phyloP scores from a whole-genome alignment of 495 filamentous ascomycete species.

The Patellaria atrata region DNA sequence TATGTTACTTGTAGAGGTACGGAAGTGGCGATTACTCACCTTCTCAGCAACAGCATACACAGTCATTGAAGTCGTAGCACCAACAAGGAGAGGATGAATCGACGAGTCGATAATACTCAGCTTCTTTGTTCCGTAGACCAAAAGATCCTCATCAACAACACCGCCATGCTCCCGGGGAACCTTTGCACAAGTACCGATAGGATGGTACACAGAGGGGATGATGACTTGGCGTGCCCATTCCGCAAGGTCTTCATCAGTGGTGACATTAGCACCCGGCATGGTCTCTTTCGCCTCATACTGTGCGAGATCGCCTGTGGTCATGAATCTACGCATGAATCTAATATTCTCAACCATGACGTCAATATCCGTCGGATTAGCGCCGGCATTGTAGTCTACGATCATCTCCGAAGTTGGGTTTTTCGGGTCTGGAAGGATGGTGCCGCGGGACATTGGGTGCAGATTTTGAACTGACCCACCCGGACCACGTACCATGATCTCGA shows the following conservation, averaged over 20 bases:
- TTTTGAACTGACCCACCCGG: neutral
- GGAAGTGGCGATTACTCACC: too few relatives aligned
- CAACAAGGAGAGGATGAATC: conserved; percentile 14
- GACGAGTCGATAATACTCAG: conserved; percentile 14
- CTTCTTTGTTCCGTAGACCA: conserved; percentile 19
- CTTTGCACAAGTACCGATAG: conserved; percentile 16
- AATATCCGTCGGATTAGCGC: conserved; percentile 10
- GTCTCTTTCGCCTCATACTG: conserved; percentile 4
- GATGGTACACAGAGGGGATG: too few relatives aligned
- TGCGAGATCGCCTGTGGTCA: conserved; percentile 3
- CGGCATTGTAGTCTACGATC: conserved; percentile 10
- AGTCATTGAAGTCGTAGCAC: conserved; percentile 9
- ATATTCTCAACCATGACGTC: conserved; percentile 4
- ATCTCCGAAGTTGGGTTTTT: conserved; percentile 6
- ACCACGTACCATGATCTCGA: conserved; percentile 5
- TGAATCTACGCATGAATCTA: conserved; percentile 1
- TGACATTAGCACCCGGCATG: conserved; percentile 6
- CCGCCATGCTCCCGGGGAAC: conserved; percentile 12
- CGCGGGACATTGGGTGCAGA: conserved; percentile 9
- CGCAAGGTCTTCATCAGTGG: conserved; percentile 7
- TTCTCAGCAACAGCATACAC: conserved; percentile 19
- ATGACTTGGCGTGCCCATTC: too few relatives aligned
- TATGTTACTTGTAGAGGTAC: too few relatives aligned
- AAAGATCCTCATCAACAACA: conserved; percentile 12
- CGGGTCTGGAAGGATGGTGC: conserved; percentile 13